phyloP scores from a whole-genome alignment of 1,284 basidiomycete genomes.

The Tilletia indica region DNA sequence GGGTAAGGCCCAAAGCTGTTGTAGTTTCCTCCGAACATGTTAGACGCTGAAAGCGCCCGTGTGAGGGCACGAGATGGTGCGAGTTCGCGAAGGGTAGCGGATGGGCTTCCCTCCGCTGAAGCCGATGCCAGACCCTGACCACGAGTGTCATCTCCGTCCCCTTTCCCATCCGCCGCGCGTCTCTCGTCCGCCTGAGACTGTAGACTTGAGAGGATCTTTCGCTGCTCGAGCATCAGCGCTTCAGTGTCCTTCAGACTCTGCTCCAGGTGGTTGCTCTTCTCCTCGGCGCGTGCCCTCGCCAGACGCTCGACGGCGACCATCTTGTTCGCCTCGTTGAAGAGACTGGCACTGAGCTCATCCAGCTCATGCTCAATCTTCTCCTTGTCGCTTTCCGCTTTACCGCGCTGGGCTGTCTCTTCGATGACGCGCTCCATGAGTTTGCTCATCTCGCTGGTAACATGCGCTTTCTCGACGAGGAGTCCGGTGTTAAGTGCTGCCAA shows the following conservation, averaged over 20 bases:
- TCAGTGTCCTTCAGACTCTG: constrained; percentile 77
- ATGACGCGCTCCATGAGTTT: constrained; percentile 89
- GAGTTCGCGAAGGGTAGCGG: background rate
- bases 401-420: constrained; percentile 85
- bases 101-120: background rate
- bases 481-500: constrained; percentile 65
- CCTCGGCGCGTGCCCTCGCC: constrained; percentile 71
- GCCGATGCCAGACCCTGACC: background rate
- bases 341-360: constrained; percentile 83
- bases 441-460: constrained; percentile 87
- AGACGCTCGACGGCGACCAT: constrained; percentile 80
- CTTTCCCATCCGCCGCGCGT: constrained; percentile 8
- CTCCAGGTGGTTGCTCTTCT: constrained; percentile 77
- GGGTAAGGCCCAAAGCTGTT: background rate
- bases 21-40: background rate
- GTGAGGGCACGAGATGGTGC: constrained; percentile 1
- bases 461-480: constrained; percentile 80
- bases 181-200: constrained; percentile 75
- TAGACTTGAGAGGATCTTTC: constrained; percentile 69
- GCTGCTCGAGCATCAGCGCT: constrained; percentile 60
- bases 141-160: background rate
- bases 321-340: constrained; percentile 59
- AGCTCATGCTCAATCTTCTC: constrained; percentile 63
- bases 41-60: background rate
- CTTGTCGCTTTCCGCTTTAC: constrained; percentile 75